A percentile compares a stretch with the other conserved stretches of the same genome.
Evolutionary conservation across 164 flowering plant genomes (phyloP).

Genomic region (Stephania japonica): DNA sequence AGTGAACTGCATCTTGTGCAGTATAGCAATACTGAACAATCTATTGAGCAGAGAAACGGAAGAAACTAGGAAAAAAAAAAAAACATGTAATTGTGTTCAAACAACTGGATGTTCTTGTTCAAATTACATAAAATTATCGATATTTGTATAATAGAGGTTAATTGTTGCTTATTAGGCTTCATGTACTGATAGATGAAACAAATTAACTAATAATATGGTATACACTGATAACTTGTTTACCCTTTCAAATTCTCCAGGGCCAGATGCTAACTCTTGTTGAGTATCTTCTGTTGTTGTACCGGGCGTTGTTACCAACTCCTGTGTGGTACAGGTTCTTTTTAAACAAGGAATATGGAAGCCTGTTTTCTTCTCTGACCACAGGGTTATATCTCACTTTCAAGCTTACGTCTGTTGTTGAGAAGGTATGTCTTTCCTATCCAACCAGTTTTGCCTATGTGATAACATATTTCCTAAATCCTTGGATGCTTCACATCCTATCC

Average conservation of each 20-base stretch:
- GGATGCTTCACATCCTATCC: background rate
- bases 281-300: constrained; percentile 81
- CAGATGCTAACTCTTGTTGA: constrained; percentile 95
- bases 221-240: background rate
- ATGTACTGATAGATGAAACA: background rate
- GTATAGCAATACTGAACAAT: no score
- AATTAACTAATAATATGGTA: background rate
- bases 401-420: constrained; percentile 94
- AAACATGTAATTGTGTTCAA: no score
- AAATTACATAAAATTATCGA: no score
- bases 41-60: no score
- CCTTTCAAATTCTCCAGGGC: constrained; percentile 44
- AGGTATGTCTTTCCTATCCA: constrained; percentile 40
- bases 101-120: no score
- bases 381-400: constrained; percentile 94
- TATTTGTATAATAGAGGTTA: background rate
- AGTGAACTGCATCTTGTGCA: no score
- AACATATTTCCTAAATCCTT: constrained; percentile 1
- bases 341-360: constrained; percentile 98
- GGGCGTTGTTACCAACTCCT: constrained; percentile 91
- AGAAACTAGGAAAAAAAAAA: no score
- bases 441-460: background rate
- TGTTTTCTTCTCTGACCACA: constrained; percentile 96
- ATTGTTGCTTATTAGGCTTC: background rate
- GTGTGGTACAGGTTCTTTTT: constrained; percentile 99